These are phyloP conservation scores for Tilletia walkeri DNA, from an alignment of 1,284 basidiomycete species.

Conservation along the genomic window DNA sequence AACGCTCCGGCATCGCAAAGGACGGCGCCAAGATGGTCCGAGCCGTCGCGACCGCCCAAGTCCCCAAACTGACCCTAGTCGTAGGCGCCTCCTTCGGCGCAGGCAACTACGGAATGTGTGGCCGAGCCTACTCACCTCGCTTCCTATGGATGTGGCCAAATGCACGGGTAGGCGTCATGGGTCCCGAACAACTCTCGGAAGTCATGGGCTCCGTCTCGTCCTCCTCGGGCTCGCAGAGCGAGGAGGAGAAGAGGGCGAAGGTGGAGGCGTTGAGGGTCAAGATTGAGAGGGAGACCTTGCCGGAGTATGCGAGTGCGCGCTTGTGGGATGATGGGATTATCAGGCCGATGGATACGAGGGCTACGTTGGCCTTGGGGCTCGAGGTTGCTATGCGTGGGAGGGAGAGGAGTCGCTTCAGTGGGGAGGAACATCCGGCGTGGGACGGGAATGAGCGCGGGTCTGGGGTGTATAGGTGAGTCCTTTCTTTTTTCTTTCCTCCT, in stretches of 20 bases:
- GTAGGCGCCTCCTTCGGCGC: conserved; percentile 95
- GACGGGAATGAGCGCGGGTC: conserved; percentile 33
- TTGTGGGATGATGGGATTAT: conserved; percentile 96
- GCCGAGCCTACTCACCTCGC: conserved; percentile 75
- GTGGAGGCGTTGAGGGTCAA: conserved; percentile 66
- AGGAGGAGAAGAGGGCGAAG: conserved; percentile 23
- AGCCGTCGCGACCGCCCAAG: conserved; percentile 88
- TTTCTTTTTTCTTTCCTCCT: not conserved
- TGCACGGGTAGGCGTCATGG: conserved; percentile 94
- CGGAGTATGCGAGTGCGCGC: conserved; percentile 80
- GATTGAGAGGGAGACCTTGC: conserved; percentile 82
- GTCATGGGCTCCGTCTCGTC: conserved; percentile 84
- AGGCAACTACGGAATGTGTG: conserved; percentile 70
- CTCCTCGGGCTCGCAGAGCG: not conserved
- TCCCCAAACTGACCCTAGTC: conserved; percentile 88
- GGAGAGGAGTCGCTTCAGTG: conserved; percentile 38
- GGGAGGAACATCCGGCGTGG: conserved; percentile 43
- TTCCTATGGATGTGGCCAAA: conserved; percentile 99
- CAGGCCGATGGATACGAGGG: conserved; percentile 82
- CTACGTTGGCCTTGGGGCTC: conserved; percentile 79
- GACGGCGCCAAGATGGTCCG: conserved; percentile 98
- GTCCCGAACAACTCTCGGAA: conserved; percentile 82
- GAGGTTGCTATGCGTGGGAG: conserved; percentile 63
- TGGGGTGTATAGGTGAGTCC: conserved; percentile 11
- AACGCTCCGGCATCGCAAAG: conserved; percentile 91